phyloP scores from a whole-genome alignment of 2,329 filamentous ascomycete species.

The Seiridium cupressi region DNA sequence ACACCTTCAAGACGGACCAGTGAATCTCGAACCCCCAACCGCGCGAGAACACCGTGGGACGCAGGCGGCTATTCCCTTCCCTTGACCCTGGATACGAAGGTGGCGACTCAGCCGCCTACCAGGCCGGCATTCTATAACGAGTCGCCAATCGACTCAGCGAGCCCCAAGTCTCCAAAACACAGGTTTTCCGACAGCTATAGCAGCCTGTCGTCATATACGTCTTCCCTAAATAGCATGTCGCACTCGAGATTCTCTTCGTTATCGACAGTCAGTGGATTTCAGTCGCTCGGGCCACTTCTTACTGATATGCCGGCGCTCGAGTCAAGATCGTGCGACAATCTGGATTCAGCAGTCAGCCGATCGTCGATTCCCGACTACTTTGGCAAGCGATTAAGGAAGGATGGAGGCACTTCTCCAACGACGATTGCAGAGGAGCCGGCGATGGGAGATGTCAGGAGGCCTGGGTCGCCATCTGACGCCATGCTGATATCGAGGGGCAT shows the following conservation, averaged over 20 bases:
- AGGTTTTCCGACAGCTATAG: slow-evolving; percentile 51
- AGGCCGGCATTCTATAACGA: slow-evolving; percentile 21
- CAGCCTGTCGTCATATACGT: slow-evolving; percentile 49
- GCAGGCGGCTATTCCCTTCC: slow-evolving; percentile 48
- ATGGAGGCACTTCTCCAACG: slow-evolving; percentile 14
- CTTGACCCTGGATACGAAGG: slow-evolving; percentile 36
- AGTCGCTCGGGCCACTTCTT: slow-evolving; percentile 30
- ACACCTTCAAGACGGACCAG: slow-evolving; percentile 21
- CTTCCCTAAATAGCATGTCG: slow-evolving; percentile 41
- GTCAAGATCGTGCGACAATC: slow-evolving; percentile 15
- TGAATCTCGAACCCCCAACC: slow-evolving; percentile 25
- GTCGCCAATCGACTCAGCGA: slow-evolving; percentile 21
- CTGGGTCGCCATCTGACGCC: slow-evolving; percentile 28
- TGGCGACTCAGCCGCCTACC: slow-evolving; percentile 18
- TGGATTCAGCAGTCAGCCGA: slow-evolving; percentile 12
- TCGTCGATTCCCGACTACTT: slow-evolving; percentile 9
- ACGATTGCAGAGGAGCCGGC: slow-evolving; percentile 13
- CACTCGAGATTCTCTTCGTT: slow-evolving; percentile 55
- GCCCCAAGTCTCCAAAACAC: slow-evolving; percentile 36
- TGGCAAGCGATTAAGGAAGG: slow-evolving; percentile 9
- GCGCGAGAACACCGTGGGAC: slow-evolving; percentile 49
- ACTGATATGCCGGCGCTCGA: slow-evolving; percentile 38
- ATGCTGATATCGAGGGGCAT: slow-evolving; percentile 25
- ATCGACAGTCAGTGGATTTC: slow-evolving; percentile 46
- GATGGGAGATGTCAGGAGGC: slow-evolving; percentile 9